Evolutionary conservation across 768 basidiomycete genomes (phyloP).

Genomic region (Mycena epipterygia): DNA sequence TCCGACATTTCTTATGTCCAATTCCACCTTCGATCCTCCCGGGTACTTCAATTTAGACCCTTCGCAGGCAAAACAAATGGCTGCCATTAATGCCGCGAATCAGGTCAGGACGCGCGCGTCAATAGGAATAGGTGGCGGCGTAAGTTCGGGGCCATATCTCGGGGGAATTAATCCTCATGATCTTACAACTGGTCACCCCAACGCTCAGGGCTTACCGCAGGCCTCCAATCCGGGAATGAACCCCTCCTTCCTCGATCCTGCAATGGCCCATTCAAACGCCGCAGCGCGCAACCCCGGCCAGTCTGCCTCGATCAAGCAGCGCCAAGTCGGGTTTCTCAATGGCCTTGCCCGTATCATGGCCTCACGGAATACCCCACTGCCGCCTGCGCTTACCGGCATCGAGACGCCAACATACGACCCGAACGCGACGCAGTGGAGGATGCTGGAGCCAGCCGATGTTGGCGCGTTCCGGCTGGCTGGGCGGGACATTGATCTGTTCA

Average conservation of each 20-base stretch:
- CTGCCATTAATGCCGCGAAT: slow-evolving; percentile 74
- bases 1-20: slow-evolving; percentile 32
- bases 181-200: slow-evolving; percentile 57
- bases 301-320: slow-evolving; percentile 60
- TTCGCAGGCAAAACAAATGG: slow-evolving; percentile 83
- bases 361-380: slow-evolving; percentile 73
- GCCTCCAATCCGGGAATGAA: slow-evolving; percentile 40
- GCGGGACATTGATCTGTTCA: slow-evolving; percentile 83
- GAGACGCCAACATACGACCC: slow-evolving; percentile 74
- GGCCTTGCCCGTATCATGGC: slow-evolving; percentile 73
- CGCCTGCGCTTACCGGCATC: slow-evolving; percentile 79
- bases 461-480: slow-evolving; percentile 80
- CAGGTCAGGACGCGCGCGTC: slow-evolving; percentile 42
- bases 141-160: slow-evolving; percentile 79
- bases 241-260: slow-evolving; percentile 60
- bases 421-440: slow-evolving; percentile 71
- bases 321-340: slow-evolving; percentile 70
- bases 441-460: slow-evolving; percentile 69
- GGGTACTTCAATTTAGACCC: slow-evolving; percentile 72
- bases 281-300: slow-evolving; percentile 53
- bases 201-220: slow-evolving; percentile 52
- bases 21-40: slow-evolving; percentile 50
- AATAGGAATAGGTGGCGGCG: slow-evolving; percentile 61
- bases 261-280: slow-evolving; percentile 54
- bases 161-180: slow-evolving; percentile 68